These are phyloP conservation scores for Pichia cactophila DNA, from an alignment of 1,139 yeast species.

Conservation along the genomic window DNA sequence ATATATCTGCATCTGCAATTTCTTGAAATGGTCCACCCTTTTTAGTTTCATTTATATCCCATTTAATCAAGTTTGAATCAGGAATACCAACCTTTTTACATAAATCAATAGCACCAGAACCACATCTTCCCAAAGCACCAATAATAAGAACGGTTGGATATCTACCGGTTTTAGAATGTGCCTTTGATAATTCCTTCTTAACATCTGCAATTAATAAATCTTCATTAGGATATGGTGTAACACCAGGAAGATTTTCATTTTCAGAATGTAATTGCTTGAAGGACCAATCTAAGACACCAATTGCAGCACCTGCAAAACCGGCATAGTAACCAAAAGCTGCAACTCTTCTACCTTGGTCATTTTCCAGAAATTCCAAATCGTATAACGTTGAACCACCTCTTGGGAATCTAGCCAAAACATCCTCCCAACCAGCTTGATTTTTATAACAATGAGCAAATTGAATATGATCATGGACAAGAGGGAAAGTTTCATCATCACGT, in stretches of 20 bases:
- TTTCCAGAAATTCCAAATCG: constrained; percentile 89
- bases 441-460: constrained; percentile 99
- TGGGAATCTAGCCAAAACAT: constrained; percentile 81
- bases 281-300: constrained; percentile 92
- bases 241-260: constrained; percentile 60
- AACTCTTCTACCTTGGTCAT: constrained; percentile 93
- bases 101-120: constrained; percentile 92
- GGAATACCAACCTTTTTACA: constrained; percentile 83
- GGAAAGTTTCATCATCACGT: constrained; percentile 93
- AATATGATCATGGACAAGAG: constrained; percentile 89
- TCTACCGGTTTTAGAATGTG: constrained; percentile 55
- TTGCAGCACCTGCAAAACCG: constrained; percentile 98
- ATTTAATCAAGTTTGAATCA: constrained; percentile 70
- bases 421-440: constrained; percentile 95
- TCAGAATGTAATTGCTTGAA: constrained; percentile 71
- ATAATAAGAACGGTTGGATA: constrained; percentile 78
- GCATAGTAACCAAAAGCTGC: constrained; percentile 99
- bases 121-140: constrained; percentile 98
- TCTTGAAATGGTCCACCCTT: constrained; percentile 96
- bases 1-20: constrained; percentile 80
- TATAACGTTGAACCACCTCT: constrained; percentile 85
- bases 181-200: constrained; percentile 49
- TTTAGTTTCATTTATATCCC: constrained; percentile 97
- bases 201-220: constrained; percentile 63
- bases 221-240: constrained; percentile 80